Evolutionary conservation across 1,284 basidiomycete genomes (phyloP).

Genomic region (Meripilus lineatus): DNA sequence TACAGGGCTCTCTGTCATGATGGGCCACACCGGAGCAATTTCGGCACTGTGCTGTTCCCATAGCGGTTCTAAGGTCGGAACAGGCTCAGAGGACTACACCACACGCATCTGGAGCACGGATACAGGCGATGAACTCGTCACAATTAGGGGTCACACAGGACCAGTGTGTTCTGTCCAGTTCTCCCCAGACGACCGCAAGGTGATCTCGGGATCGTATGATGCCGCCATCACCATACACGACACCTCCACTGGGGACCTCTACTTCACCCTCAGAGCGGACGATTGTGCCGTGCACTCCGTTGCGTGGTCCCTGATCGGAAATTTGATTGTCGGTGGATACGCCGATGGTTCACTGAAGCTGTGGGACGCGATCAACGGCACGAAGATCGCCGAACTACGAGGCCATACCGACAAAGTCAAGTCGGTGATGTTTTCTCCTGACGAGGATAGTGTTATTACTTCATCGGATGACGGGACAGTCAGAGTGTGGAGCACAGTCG

Average conservation of each 20-base stretch:
- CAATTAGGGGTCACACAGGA: conserved; percentile 21
- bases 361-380: conserved; percentile 5
- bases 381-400: conserved; percentile 1
- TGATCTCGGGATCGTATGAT: conserved; percentile 16
- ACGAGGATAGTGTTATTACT: conserved; percentile 26
- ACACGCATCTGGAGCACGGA: conserved; percentile 20
- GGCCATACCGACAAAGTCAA: conserved; percentile 22
- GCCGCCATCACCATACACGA: conserved; percentile 8
- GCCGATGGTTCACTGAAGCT: conserved; percentile 7
- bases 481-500: too few relatives aligned
- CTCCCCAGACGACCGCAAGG: conserved; percentile 25
- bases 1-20: conserved; percentile 8
- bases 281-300: conserved; percentile 1
- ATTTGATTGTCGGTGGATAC: conserved; percentile 4
- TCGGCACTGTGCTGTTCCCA: conserved; percentile 21
- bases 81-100: conserved; percentile 21
- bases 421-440: conserved; percentile 26
- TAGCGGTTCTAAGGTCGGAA: conserved; percentile 18
- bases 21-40: conserved; percentile 20
- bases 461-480: too few relatives aligned
- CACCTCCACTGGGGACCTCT: conserved; percentile 8
- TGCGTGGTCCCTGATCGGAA: conserved; percentile 11
- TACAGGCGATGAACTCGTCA: conserved; percentile 10
- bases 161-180: conserved; percentile 30
- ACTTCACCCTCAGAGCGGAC: neutral